These are phyloP conservation scores for Pseudofabraea citricarpa DNA, from an alignment of 2,329 filamentous ascomycete species.

Conservation along the genomic window DNA sequence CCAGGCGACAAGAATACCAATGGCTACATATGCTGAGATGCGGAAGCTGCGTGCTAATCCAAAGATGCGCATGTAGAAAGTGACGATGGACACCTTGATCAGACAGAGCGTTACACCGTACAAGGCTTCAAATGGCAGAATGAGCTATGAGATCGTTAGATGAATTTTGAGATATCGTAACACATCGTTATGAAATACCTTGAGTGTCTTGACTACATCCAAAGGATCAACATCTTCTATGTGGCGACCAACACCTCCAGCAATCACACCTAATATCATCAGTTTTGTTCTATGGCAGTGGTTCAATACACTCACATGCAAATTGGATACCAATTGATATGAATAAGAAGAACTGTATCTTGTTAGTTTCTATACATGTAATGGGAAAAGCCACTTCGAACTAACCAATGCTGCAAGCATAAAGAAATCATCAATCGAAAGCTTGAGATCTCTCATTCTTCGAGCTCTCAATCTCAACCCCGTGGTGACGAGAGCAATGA, in stretches of 20 bases:
- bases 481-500: slow-evolving; percentile 4
- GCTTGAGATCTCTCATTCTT: slow-evolving; percentile 3
- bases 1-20: slow-evolving; percentile 5
- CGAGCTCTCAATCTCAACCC: slow-evolving; percentile 4
- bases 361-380: slow-evolving; percentile 1
- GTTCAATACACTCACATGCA: slow-evolving; percentile 2
- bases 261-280: slow-evolving; percentile 3
- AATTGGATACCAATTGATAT: slow-evolving; percentile 5
- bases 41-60: slow-evolving; percentile 6
- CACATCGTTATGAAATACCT: slow-evolving; percentile 3
- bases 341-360: slow-evolving; percentile 5
- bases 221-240: slow-evolving; percentile 3
- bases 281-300: background rate
- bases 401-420: slow-evolving; percentile 7
- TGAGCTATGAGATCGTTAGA: background rate
- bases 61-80: slow-evolving; percentile 10
- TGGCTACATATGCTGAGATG: slow-evolving; percentile 5
- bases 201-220: slow-evolving; percentile 5
- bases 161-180: background rate
- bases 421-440: slow-evolving; percentile 7
- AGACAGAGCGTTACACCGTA: slow-evolving; percentile 7
- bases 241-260: slow-evolving; percentile 8
- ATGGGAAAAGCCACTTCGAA: background rate
- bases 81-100: slow-evolving; percentile 7
- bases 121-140: slow-evolving; percentile 5